phyloP scores from a whole-genome alignment of 306 rosid species.

The Quercus wislizeni region DNA sequence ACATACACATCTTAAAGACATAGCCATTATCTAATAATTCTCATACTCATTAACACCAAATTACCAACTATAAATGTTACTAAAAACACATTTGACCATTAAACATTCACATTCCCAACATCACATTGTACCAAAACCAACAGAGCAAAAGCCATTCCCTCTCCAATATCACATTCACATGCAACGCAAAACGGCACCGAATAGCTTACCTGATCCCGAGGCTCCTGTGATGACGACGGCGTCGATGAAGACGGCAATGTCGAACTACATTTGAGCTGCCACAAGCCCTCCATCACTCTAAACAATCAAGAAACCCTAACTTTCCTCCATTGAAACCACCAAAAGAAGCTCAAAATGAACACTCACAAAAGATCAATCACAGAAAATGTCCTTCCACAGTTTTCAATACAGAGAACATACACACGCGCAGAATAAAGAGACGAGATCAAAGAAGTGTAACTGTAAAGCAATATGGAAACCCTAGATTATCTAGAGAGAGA shows the following conservation, averaged over 20 bases:
- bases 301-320: constrained; percentile 25
- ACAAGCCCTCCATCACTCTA: constrained; percentile 29
- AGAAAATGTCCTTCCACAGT: background rate
- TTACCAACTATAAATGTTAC: background rate
- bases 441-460: too few species aligned
- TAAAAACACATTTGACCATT: background rate
- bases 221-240: constrained; percentile 38
- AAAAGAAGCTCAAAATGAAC: background rate
- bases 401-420: background rate
- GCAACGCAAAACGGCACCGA: background rate
- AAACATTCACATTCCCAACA: background rate
- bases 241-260: constrained; percentile 24
- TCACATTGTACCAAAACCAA: background rate
- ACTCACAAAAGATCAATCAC: constrained; percentile 3
- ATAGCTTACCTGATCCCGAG: constrained; percentile 30
- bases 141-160: background rate
- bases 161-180: background rate
- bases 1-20: background rate
- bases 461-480: background rate
- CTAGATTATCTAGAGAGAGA: background rate
- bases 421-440: background rate
- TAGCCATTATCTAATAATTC: background rate
- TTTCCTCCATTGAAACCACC: constrained; percentile 11
- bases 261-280: constrained; percentile 30
- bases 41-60: background rate